phyloP scores from a whole-genome alignment of 371 early-diverging fungal species.

The Apophysomyces trapeziformis region DNA sequence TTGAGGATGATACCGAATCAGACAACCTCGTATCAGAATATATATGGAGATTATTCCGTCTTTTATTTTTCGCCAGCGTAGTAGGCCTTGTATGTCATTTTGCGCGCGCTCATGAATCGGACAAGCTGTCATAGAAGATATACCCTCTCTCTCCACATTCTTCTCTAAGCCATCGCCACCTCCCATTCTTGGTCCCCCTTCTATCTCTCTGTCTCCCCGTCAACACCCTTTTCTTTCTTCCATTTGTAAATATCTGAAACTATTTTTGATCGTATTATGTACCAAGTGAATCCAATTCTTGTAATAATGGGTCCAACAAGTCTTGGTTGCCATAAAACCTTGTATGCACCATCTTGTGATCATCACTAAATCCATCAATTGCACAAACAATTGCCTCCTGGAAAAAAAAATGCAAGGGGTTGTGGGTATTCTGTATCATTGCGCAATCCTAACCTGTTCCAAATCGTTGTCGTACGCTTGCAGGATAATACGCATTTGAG shows the following conservation, averaged over 20 bases:
- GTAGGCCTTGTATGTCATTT: slow-evolving; percentile 43
- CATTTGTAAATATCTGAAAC: slow-evolving; percentile 7
- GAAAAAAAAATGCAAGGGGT: slow-evolving; percentile 1
- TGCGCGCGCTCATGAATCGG: slow-evolving; percentile 23
- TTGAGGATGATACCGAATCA: slow-evolving; percentile 11
- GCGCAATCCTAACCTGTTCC: slow-evolving; percentile 7
- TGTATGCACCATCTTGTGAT: not conserved
- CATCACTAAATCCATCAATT: slow-evolving; percentile 6
- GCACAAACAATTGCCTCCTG: not conserved
- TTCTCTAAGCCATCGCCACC: not conserved
- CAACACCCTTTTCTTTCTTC: not conserved
- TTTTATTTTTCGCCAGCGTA: slow-evolving; percentile 31
- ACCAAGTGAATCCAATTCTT: slow-evolving; percentile 6
- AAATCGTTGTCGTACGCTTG: slow-evolving; percentile 17
- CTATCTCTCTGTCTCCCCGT: too few species aligned
- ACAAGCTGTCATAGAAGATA: slow-evolving; percentile 1
- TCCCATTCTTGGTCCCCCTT: not conserved
- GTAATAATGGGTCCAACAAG: not conserved
- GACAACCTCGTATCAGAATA: slow-evolving; percentile 27
- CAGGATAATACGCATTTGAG: slow-evolving; percentile 19
- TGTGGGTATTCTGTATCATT: slow-evolving; percentile 7
- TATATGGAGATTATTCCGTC: slow-evolving; percentile 35
- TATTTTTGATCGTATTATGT: slow-evolving; percentile 1
- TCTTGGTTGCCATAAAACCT: not conserved
- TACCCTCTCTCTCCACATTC: not conserved